A percentile compares a stretch with the other conserved stretches of the same genome.
Evolutionary conservation across 2,329 filamentous ascomycete species (phyloP).

Genomic region (Pseudogymnoascus sp.): DNA sequence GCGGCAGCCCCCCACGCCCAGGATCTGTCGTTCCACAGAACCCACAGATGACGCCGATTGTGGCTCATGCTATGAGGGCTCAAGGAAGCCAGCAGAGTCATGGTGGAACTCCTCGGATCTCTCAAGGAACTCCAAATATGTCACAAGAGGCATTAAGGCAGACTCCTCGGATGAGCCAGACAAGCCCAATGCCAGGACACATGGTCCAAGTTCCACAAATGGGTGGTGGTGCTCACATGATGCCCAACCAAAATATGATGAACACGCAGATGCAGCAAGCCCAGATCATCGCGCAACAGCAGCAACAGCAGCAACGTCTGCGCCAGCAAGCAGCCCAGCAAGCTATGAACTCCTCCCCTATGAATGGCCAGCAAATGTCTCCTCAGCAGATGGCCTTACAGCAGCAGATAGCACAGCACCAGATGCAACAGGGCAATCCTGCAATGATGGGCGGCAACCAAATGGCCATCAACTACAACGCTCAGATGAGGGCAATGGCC

Average conservation of each 20-base stretch:
- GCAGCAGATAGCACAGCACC: constrained; percentile 34
- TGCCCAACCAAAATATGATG: constrained; percentile 37
- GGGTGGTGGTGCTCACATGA: constrained; percentile 44
- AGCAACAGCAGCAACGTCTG: constrained; percentile 29
- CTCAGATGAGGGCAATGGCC: constrained; percentile 23
- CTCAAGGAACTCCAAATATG: constrained; percentile 55
- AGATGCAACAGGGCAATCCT: constrained; percentile 21
- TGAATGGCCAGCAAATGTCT: constrained; percentile 23
- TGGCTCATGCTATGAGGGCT: constrained; percentile 57
- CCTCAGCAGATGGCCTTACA: constrained; percentile 37
- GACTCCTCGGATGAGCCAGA: constrained; percentile 58
- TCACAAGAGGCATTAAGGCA: constrained; percentile 40
- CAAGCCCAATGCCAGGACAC: constrained; percentile 54
- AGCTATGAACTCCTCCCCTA: constrained; percentile 25
- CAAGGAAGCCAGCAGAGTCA: constrained; percentile 63
- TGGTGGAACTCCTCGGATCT: constrained; percentile 57
- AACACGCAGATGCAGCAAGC: constrained; percentile 30
- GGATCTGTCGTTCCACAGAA: constrained; percentile 57
- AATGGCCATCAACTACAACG: constrained; percentile 21
- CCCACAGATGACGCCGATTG: constrained; percentile 50
- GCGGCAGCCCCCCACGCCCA: constrained; percentile 60
- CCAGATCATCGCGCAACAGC: constrained; percentile 22
- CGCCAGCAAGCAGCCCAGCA: constrained; percentile 39
- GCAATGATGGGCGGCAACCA: constrained; percentile 19
- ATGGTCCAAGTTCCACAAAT: constrained; percentile 53